Evolutionary conservation across 2,329 filamentous ascomycete genomes (phyloP).

Genomic region (Grosmannia penicillata): DNA sequence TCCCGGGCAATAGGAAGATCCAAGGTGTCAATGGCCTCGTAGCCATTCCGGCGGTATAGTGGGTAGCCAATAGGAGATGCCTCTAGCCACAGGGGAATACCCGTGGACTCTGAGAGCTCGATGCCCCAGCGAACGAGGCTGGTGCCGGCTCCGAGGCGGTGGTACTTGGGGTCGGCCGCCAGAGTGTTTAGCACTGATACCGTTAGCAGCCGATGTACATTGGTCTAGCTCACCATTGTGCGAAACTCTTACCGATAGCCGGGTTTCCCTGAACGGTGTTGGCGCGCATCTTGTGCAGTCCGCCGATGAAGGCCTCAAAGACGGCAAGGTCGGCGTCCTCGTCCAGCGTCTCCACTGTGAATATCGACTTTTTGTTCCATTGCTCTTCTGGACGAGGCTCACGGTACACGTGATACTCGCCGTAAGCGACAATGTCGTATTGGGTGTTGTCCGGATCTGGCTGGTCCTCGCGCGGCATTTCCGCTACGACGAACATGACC

Average conservation of each 20-base stretch:
- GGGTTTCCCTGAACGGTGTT: conserved; percentile 13
- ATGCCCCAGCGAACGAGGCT: conserved; percentile 14
- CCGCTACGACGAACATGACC: conserved; percentile 13
- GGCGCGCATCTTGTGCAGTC: conserved; percentile 8
- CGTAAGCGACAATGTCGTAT: conserved; percentile 16
- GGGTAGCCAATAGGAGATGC: conserved; percentile 15
- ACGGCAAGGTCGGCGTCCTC: conserved; percentile 11
- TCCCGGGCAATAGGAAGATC: conserved; percentile 12
- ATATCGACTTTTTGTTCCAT: conserved; percentile 11
- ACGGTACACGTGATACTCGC: conserved; percentile 13
- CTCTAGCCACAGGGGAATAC: conserved; percentile 13
- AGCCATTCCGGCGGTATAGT: conserved; percentile 16
- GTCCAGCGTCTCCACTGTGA: conserved; percentile 10
- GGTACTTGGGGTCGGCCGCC: conserved; percentile 10
- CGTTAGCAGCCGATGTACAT: conserved; percentile 11
- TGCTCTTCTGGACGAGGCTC: conserved; percentile 12
- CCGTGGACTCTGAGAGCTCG: conserved; percentile 14
- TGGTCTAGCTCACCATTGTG: conserved; percentile 12
- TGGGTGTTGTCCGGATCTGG: too few species aligned
- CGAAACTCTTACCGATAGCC: conserved; percentile 14
- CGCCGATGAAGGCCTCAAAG: conserved; percentile 14
- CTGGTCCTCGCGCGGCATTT: conserved; percentile 9
- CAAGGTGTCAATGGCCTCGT: conserved; percentile 13
- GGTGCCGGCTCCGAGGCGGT: conserved; percentile 15
- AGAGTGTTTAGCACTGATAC: conserved; percentile 15